Base-by-base conservation (phyloP, 768 basidiomycete genomes). In the Suillus clintonianus region DNA sequence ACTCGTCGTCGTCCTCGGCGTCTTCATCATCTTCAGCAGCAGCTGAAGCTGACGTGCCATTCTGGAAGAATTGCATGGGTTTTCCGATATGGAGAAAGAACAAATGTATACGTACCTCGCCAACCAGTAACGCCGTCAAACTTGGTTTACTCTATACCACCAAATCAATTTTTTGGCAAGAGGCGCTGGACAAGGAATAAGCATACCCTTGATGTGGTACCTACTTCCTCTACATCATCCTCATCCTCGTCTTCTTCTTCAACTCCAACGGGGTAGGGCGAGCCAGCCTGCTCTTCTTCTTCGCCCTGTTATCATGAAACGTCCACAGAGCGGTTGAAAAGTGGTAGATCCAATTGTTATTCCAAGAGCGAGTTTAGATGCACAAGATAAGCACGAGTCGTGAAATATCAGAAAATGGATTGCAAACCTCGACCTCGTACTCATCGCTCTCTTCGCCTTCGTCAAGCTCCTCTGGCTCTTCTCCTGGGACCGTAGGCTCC, bases 381-480 rank as follows among this genome's bases (percentile, higher is more conserved):
- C 32, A 51, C 48, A 42, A 19, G n/a, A 24, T 27, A 50, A 42
- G 11, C 32, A 34, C 22, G 36, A 56, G 47, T 54, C 36, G 45
- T 24, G 24, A 42, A 22, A 14, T 13, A 32, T 30, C 58, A 67
- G 32, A 53, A 61, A 47, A 41, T 37, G 15, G 50, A 9, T 15
- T 50, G 11, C 53, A 60, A n/a, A 74, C 73, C 65, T 75, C 70
- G 30, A 64, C 3, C 0, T 71, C 73, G 54, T 75, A 76, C 2
- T 19, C n/a, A 24, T 74, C 74, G 34, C 67, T 73, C 34, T 76
- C 72, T n/a, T 76, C 75, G 14, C 59, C 73, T 2, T 68, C 69
- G 7, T 67, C 58, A 24, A 6, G 3, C 34, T 64, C 66, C 15
- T 67, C 64, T 9, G 39, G n/a, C 32, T 43, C 51, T 41, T 70